phyloP scores from a whole-genome alignment of 352 stramenopile species.

The Thalassiosira mediterranea region DNA sequence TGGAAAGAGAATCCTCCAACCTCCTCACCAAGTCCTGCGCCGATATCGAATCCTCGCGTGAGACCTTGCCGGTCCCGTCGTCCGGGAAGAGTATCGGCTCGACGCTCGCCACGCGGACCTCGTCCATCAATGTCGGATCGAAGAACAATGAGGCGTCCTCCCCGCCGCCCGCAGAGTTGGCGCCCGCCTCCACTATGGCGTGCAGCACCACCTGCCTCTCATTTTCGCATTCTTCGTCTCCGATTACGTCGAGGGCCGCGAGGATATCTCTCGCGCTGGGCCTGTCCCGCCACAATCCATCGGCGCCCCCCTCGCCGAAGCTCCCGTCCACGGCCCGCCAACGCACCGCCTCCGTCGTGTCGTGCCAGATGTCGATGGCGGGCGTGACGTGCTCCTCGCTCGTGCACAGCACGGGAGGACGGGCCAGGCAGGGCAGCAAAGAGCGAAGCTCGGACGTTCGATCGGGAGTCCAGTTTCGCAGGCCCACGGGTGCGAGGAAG shows the following conservation, averaged over 20 bases:
- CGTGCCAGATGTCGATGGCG: slow-evolving; percentile 66
- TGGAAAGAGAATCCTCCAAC: slow-evolving; percentile 5
- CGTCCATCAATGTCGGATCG: slow-evolving; percentile 35
- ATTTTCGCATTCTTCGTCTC: too few relatives aligned
- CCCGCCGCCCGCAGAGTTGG: slow-evolving; percentile 34
- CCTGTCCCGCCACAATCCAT: slow-evolving; percentile 54
- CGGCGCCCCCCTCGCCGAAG: slow-evolving; percentile 47
- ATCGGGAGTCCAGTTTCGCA: slow-evolving; percentile 45
- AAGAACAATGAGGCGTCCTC: slow-evolving; percentile 40
- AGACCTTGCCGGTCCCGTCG: slow-evolving; percentile 17
- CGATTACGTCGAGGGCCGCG: not conserved
- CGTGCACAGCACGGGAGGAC: slow-evolving; percentile 24
- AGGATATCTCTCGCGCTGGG: slow-evolving; percentile 50
- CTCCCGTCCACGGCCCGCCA: slow-evolving; percentile 61
- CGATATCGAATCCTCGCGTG: slow-evolving; percentile 16
- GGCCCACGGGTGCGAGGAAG: slow-evolving; percentile 53
- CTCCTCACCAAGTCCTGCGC: slow-evolving; percentile 12
- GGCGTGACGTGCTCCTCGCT: slow-evolving; percentile 47
- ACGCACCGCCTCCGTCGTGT: slow-evolving; percentile 47
- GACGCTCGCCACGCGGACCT: slow-evolving; percentile 27
- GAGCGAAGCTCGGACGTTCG: slow-evolving; percentile 21
- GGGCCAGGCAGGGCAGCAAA: slow-evolving; percentile 25
- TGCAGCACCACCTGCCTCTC: slow-evolving; percentile 33
- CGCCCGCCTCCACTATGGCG: slow-evolving; percentile 51
- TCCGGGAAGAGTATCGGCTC: slow-evolving; percentile 60